A percentile compares a stretch with the other conserved stretches of the same genome.
Conservation (phyloP, 2,329 filamentous ascomycete species). For the Arthrobotrys musiformis region DNA sequence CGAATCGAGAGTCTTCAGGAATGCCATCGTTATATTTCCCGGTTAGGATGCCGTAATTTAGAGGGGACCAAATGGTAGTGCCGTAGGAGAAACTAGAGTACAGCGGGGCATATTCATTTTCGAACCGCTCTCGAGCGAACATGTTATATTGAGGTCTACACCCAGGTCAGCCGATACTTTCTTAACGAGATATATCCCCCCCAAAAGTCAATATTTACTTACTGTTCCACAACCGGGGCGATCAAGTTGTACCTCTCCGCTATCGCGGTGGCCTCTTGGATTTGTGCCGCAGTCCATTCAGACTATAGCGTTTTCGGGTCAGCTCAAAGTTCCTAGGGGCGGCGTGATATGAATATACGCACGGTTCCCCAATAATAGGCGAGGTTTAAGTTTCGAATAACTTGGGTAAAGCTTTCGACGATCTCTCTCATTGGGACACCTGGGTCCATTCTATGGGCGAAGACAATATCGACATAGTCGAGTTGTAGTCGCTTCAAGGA, state of each 20-base stretch:
- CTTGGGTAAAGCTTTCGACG: constrained; percentile 68
- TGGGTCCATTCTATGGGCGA: constrained; percentile 71
- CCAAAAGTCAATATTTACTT: not conserved
- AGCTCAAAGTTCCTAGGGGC: not conserved
- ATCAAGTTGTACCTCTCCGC: constrained; percentile 71
- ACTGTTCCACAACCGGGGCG: constrained; percentile 67
- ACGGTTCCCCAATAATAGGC: constrained; percentile 74
- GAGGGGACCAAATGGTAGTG: constrained; percentile 68
- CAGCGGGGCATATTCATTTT: constrained; percentile 71
- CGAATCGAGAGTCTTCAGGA: constrained; percentile 71
- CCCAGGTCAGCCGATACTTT: not conserved
- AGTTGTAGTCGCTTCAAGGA: constrained; percentile 71
- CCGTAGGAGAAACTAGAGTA: constrained; percentile 59
- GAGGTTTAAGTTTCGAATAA: constrained; percentile 68
- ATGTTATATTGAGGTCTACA: constrained; percentile 70
- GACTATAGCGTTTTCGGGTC: constrained; percentile 56
- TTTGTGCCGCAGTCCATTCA: constrained; percentile 71
- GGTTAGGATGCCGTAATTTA: constrained; percentile 70
- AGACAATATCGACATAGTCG: constrained; percentile 74
- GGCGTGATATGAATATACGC: not conserved
- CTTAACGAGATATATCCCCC: too few species aligned
- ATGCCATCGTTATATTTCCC: constrained; percentile 75
- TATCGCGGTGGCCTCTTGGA: constrained; percentile 69
- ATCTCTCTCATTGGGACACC: constrained; percentile 73
- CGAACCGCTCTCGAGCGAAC: constrained; percentile 71